These are phyloP conservation scores for Wickerhamiella pararugosa DNA, from an alignment of 1,139 yeast genomes.

Conservation along the genomic window DNA sequence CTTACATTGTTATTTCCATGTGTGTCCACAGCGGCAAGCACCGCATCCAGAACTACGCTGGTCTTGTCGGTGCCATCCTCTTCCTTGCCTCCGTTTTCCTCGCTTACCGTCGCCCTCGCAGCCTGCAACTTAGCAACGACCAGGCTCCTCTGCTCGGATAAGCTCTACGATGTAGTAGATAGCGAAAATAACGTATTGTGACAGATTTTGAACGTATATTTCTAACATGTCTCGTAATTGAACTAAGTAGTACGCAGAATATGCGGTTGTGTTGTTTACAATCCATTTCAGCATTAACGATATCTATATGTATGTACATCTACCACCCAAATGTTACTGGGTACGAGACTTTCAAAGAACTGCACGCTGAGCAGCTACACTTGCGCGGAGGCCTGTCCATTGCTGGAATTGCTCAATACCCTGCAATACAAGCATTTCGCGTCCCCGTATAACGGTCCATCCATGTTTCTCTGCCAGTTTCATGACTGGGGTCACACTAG, in stretches of 20 bases:
- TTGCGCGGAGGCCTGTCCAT: conserved; percentile 52
- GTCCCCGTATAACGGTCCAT: conserved; percentile 76
- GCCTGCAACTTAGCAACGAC: background rate
- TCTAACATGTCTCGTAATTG: too few relatives aligned
- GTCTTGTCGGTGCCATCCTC: background rate
- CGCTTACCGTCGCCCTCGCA: conserved; percentile 1
- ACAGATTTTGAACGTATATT: too few relatives aligned
- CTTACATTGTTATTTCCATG: conserved; percentile 45
- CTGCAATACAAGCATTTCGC: conserved; percentile 82
- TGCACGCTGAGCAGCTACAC: conserved; percentile 13
- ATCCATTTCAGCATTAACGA: too few relatives aligned
- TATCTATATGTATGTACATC: too few relatives aligned
- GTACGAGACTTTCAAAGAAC: conserved; percentile 6
- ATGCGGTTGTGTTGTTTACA: too few relatives aligned
- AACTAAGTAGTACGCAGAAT: too few relatives aligned
- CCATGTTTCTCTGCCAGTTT: conserved; percentile 42
- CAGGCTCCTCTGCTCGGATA: conserved; percentile 5
- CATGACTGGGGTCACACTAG: conserved; percentile 75
- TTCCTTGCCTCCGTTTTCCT: background rate
- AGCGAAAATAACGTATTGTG: too few relatives aligned
- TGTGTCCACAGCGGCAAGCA: conserved; percentile 27
- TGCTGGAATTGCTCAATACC: conserved; percentile 74
- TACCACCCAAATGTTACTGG: too few relatives aligned
- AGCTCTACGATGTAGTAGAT: too few relatives aligned
- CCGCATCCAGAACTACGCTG: background rate